Evolutionary conservation across 2,329 filamentous ascomycete species (phyloP).

Genomic region (Cadophora luteo-olivacea): DNA sequence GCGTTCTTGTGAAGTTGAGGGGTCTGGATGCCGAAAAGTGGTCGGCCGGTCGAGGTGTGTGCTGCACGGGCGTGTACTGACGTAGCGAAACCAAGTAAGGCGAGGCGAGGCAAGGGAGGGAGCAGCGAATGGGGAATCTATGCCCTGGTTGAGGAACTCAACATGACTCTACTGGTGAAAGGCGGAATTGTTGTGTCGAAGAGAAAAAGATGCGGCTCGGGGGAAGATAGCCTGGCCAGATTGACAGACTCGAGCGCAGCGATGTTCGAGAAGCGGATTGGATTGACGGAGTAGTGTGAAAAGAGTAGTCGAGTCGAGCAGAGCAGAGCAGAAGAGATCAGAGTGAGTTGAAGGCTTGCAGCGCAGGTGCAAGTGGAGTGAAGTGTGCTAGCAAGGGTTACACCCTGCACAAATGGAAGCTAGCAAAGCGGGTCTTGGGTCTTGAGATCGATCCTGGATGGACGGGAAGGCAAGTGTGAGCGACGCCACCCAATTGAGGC

Average conservation of each 20-base stretch:
- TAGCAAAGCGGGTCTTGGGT: background rate
- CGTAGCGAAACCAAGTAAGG: conserved; percentile 1
- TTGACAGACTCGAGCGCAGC: background rate
- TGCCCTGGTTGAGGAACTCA: background rate
- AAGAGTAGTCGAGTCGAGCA: background rate
- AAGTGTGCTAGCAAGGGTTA: background rate
- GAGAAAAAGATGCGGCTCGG: conserved; percentile 9
- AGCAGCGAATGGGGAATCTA: background rate
- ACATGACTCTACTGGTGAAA: background rate
- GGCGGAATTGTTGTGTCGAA: background rate
- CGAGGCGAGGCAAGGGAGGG: background rate
- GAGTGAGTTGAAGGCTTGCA: too few species aligned
- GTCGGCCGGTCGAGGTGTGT: conserved; percentile 10
- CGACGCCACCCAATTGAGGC: conserved; percentile 12
- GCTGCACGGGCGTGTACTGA: conserved; percentile 5
- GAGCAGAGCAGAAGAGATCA: too few species aligned
- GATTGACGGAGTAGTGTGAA: too few species aligned
- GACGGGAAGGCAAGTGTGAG: background rate
- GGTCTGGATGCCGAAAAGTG: conserved; percentile 6
- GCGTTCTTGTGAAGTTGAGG: conserved; percentile 8
- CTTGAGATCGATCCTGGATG: conserved; percentile 4
- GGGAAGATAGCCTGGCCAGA: conserved; percentile 1
- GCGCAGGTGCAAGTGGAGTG: background rate
- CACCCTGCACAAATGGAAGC: background rate
- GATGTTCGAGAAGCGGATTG: background rate